Base-by-base conservation (phyloP, 2,329 filamentous ascomycete species). In the Penicillium decumbens region DNA sequence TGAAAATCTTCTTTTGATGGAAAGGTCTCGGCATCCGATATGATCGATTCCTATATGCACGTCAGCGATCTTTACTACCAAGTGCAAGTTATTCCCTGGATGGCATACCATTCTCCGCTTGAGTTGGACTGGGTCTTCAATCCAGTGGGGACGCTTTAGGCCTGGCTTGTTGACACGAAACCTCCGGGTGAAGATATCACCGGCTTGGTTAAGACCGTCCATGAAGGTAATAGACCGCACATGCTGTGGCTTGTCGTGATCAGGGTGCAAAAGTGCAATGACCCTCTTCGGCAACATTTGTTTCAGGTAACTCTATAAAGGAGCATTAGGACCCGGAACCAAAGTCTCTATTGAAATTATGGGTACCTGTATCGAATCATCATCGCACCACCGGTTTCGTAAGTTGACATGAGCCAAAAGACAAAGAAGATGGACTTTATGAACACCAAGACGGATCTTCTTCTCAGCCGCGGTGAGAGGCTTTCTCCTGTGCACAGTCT, bases 301-400 rank as follows among this genome's bases (percentile, higher is more conserved):
- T 46, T 80, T 82, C 35, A 95, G 70, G n/a, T 59, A 64, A n/a
- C 45, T 53, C 64, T 70, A 40, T 70, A 40, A 51, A 33, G 46
- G 33, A 29, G 28, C 32, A 32, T 65, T 47, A 63, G 56, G 15
- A 10, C 2, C 4, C 4, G 12, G 13, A 25, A 10, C 8, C 3
- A 40, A 3, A 25, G n/a, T 37, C 20, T 30, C 29, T 8, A 10
- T 12, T 24, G 7, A 5, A 15, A 7, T 3, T 9, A 33, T 3
- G 23, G 64, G 45, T 56, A 75, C 78, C 64, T 95, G 89, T 7
- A 88, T 80, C 49, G 78, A 72, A 12, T 73, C 61, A 64, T 92
- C 85, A 62, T 95, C 95, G 71, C 91, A 96, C 89, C 92, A 96
- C 47, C 80, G 75, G 64, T 97, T 98, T 47, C 91, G 83, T 49